Base-by-base conservation (phyloP, 2,329 filamentous ascomycete genomes). In the Incumbomyces lentus region DNA sequence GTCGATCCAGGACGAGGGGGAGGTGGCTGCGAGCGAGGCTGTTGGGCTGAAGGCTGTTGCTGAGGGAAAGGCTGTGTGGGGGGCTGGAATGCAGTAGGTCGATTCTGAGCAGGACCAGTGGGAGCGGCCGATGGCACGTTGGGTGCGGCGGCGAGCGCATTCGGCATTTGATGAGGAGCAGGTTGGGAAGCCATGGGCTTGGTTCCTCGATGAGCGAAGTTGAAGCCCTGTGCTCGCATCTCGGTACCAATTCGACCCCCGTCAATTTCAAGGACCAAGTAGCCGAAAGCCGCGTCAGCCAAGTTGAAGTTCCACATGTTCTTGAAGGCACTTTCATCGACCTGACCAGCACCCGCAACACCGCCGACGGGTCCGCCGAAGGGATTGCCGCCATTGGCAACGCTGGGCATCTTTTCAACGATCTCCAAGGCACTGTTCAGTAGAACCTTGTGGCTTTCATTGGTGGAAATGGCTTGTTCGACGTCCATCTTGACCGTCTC, bases 251-350 rank as follows among this genome's bases (percentile, higher is more conserved):
- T 96, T 36, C 92, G 82, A 43, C 92, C 92, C 60, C 88, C 86
- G 62, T 98, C 92, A 50, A 98, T 83, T 64, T 98, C 92, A 48
- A 98, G 70, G 13, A 96, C 88, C 43, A 98, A 74, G 74, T 88
- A 98, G 51, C 92, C 92, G 64, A 96, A 98, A 16, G 92, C 90
- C 46, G 92, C 92, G 70, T 98, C 92, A 26, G 92, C 92, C 55
- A 98, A 49, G n/a, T 55, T 56, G 70, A 98, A 98, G 68, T 98
- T 98, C 92, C 92, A 98, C 92, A 96, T 96, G 65, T 98, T 98
- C 74, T 98, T 98, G 77, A 98, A 98, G 1, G 92, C 92, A 59
- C 89, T 95, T 72, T 98, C 92, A 53, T 98, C 92, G 14, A 98
- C 88, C 60, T 94, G 86, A 29, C 92, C 92, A 42, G 86, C 82